These are phyloP conservation scores for Mimosa pudica DNA, from an alignment of 306 rosid genomes.

Conservation along the genomic window DNA sequence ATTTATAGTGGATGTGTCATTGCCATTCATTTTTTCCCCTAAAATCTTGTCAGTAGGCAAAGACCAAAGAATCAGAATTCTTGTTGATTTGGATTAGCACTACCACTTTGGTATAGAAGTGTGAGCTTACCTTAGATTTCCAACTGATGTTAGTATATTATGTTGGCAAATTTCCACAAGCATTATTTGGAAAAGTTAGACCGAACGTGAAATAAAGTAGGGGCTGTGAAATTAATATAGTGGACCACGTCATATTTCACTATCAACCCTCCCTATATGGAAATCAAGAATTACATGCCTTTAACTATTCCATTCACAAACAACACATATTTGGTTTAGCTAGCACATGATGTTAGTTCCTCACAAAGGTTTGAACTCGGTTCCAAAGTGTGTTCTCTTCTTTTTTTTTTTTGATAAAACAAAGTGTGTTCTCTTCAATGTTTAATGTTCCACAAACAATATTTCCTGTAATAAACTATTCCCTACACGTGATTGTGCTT, in stretches of 20 bases:
- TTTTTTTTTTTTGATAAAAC: too few species aligned
- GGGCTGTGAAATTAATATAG: neutral
- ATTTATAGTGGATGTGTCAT: neutral
- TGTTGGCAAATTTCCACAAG: neutral
- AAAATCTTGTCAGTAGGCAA: too few species aligned
- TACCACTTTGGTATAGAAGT: neutral
- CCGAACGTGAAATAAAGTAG: too few species aligned
- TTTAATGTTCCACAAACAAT: too few species aligned
- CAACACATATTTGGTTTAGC: too few species aligned
- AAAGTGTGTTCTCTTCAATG: too few species aligned
- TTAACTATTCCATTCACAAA: neutral
- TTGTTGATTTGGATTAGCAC: neutral
- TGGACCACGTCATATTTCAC: neutral
- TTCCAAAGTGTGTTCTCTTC: too few species aligned
- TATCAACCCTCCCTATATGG: neutral
- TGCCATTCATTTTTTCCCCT: too few species aligned
- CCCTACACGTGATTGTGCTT: too few species aligned
- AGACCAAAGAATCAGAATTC: neutral
- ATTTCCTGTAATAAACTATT: too few species aligned
- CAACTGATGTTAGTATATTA: neutral
- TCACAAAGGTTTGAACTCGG: too few species aligned
- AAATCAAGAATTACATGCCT: neutral
- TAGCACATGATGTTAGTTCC: too few species aligned
- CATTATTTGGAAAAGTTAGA: neutral
- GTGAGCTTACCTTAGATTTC: neutral